These are phyloP conservation scores for Monosporascus sp. DNA, from an alignment of 2,329 filamentous ascomycete genomes.

Conservation along the genomic window DNA sequence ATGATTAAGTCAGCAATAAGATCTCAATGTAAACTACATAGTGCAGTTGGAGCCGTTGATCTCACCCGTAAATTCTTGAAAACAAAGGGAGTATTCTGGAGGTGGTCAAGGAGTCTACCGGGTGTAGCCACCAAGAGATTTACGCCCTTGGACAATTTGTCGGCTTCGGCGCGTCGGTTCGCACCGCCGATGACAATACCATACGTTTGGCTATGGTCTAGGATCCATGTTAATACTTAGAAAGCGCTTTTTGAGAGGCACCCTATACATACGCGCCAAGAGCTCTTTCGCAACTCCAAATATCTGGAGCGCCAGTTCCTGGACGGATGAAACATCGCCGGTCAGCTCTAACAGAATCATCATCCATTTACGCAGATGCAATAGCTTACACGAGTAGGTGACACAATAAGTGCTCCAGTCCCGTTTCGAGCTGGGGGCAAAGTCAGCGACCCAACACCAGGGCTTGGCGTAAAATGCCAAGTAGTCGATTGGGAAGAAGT, in stretches of 20 bases:
- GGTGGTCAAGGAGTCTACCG: constrained; percentile 84
- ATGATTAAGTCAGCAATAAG: constrained; percentile 73
- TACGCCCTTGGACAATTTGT: constrained; percentile 90
- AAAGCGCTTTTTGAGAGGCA: background rate
- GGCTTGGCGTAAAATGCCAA: background rate
- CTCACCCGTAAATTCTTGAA: constrained; percentile 20
- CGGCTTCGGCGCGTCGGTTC: constrained; percentile 82
- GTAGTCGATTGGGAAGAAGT: constrained; percentile 24
- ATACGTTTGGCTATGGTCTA: constrained; percentile 81
- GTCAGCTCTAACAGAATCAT: too few relatives aligned
- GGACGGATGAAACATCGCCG: too few relatives aligned
- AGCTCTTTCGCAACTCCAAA: constrained; percentile 92
- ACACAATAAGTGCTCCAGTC: constrained; percentile 86
- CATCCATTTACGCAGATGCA: too few relatives aligned
- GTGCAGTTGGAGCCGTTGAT: too few relatives aligned
- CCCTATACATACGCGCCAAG: constrained; percentile 52
- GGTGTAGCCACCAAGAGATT: constrained; percentile 94
- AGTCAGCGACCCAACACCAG: constrained; percentile 55
- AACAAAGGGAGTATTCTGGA: constrained; percentile 85
- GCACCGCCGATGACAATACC: constrained; percentile 96
- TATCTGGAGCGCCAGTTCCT: constrained; percentile 92
- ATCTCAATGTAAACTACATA: background rate
- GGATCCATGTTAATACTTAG: background rate
- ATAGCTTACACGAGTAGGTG: constrained; percentile 85
- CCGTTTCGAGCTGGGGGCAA: constrained; percentile 57